These are phyloP conservation scores for Zymoseptoria tritici DNA, from an alignment of 2,329 filamentous ascomycete species.

Conservation along the genomic window DNA sequence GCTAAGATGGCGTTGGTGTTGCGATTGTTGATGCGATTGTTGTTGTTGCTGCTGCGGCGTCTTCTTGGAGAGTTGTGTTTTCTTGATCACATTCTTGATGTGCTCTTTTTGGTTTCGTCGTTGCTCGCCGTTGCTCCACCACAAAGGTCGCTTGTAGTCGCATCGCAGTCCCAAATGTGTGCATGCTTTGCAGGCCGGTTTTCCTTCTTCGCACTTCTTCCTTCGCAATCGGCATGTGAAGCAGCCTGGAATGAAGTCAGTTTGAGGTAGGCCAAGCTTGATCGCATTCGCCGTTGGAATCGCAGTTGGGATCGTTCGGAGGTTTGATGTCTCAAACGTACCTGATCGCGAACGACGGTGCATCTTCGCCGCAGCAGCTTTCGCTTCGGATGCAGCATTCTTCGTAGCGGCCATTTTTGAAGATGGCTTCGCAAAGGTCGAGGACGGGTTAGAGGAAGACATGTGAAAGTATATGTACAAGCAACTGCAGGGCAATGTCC, in stretches of 20 bases:
- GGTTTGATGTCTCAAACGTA: conserved; percentile 43
- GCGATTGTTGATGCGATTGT: conserved; percentile 30
- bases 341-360: conserved; percentile 91
- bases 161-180: conserved; percentile 72
- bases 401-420: conserved; percentile 45
- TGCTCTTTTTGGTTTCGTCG: conserved; percentile 81
- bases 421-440: conserved; percentile 31
- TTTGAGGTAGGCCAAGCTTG: conserved; percentile 10
- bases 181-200: conserved; percentile 57
- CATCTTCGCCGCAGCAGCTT: conserved; percentile 67
- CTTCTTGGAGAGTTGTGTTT: conserved; percentile 91
- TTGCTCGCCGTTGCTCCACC: conserved; percentile 93
- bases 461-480: conserved; percentile 38
- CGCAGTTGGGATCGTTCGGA: not conserved
- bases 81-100: conserved; percentile 97
- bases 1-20: conserved; percentile 36
- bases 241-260: conserved; percentile 48
- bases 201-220: conserved; percentile 64
- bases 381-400: conserved; percentile 43
- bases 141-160: conserved; percentile 93
- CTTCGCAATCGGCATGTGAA: conserved; percentile 60
- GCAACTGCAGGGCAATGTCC: conserved; percentile 24
- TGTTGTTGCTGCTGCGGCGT: conserved; percentile 42
- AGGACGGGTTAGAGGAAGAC: conserved; percentile 38
- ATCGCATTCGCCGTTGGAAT: conserved; percentile 29